A percentile compares a stretch with the other conserved stretches of the same genome.
Evolutionary conservation across 331 rosid species (phyloP).

Genomic region (Malus hybrid): DNA sequence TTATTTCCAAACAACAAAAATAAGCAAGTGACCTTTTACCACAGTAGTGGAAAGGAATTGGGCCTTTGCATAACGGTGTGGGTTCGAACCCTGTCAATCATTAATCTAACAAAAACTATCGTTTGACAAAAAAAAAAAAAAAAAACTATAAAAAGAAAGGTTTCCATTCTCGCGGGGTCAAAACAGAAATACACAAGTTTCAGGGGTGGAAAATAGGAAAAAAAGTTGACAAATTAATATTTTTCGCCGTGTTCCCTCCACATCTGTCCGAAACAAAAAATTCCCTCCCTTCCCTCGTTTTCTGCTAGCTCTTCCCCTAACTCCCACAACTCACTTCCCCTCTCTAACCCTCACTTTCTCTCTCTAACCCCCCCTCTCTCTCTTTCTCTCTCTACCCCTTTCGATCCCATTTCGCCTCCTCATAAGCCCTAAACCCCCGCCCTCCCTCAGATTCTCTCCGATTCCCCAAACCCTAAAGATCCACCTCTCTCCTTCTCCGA

Average conservation of each 20-base stretch:
- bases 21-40: no score
- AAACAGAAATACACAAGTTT: neutral
- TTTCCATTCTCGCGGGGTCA: neutral
- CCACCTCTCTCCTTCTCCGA: neutral
- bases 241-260: slow-evolving; percentile 80
- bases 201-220: slow-evolving; percentile 20
- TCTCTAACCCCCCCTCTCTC: neutral
- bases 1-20: neutral
- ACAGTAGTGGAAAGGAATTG: no score
- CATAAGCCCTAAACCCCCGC: slow-evolving; percentile 17
- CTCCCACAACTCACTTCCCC: slow-evolving; percentile 17
- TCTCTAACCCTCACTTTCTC: slow-evolving; percentile 1
- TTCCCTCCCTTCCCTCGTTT: slow-evolving; percentile 98
- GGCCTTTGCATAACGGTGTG: no score
- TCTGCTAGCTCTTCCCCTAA: slow-evolving; percentile 33
- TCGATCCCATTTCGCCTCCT: slow-evolving; percentile 15
- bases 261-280: slow-evolving; percentile 86
- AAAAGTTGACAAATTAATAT: neutral
- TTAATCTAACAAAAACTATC: no score
- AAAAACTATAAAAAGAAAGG: neutral
- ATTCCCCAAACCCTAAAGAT: slow-evolving; percentile 19
- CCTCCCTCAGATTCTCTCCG: neutral
- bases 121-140: no score
- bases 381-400: slow-evolving; percentile 9
- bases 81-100: no score